A percentile compares a stretch with the other conserved stretches of the same genome.
Conservation (phyloP, 306 rosid genomes). For the Prunus salicina region DNA sequence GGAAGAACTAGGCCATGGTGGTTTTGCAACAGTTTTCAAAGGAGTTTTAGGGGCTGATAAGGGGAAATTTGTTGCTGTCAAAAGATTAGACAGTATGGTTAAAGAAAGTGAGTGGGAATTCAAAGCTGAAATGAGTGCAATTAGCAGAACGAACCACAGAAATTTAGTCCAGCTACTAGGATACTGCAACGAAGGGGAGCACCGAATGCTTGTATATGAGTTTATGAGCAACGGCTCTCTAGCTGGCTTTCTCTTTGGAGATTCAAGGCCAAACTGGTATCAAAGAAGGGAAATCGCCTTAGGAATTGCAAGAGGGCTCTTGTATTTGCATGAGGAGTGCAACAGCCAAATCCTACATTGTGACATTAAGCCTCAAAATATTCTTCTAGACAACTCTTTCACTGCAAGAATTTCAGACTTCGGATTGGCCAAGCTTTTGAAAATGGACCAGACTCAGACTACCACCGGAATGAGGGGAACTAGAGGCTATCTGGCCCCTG, state of each 20-base stretch:
- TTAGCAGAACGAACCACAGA: conserved; percentile 21
- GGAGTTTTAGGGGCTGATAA: conserved; percentile 21
- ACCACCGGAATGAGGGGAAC: conserved; percentile 21
- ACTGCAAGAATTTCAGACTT: conserved; percentile 26
- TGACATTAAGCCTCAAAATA: background rate
- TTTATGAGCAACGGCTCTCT: conserved; percentile 14
- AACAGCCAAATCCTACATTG: too few relatives aligned
- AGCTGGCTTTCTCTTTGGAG: conserved; percentile 6
- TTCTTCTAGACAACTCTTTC: conserved; percentile 11
- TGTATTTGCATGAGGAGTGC: conserved; percentile 36
- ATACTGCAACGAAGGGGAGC: conserved; percentile 14
- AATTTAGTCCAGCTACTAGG: conserved; percentile 20
- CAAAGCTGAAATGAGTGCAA: conserved; percentile 2
- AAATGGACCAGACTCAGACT: conserved; percentile 17
- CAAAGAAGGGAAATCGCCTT: conserved; percentile 14
- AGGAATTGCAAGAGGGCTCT: conserved; percentile 19
- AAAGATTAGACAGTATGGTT: conserved; percentile 34
- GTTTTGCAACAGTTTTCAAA: conserved; percentile 31
- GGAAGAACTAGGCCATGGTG: conserved; percentile 22
- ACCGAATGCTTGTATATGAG: too few relatives aligned
- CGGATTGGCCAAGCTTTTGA: conserved; percentile 30
- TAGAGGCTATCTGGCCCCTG: conserved; percentile 31
- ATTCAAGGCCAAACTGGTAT: conserved; percentile 19
- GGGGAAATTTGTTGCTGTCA: conserved; percentile 38
- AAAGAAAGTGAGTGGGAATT: conserved; percentile 41